Base-by-base conservation (phyloP, 306 rosid species). In the Dryas alaskensis region DNA sequence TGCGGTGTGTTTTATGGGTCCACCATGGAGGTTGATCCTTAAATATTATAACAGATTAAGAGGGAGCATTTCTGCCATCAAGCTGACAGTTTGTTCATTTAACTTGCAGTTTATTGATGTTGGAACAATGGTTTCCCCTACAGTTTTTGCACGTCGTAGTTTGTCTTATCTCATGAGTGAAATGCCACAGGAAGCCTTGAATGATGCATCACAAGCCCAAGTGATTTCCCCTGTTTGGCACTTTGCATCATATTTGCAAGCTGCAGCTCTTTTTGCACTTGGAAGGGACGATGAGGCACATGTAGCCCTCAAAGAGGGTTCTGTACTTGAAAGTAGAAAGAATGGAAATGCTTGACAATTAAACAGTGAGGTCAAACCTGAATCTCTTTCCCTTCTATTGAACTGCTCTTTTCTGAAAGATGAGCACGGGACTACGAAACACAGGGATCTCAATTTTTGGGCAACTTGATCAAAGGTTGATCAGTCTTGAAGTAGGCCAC, bases 81-180 rank as follows among this genome's bases (percentile, higher is more conserved):
- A n/a, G 53, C 82, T 86, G 73, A 83, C 65, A 67, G 58, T 70
- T 83, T 82, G 16, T 4, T 69, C 61, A 8, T 80, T 70, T 71
- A 67, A 39, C 69, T 45, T 76, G 83, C 93, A 95, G 97, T 92
- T 95, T 87, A 90, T 92, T 51, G 87, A 81, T 0, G 97, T 84
- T 54, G 99, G 99, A 72, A 90, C 96, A 53, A 90, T 92, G 98
- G 77, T 88, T 69, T 95, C 98, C 27, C 99, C 99, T 0, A 95
- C 96, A 3, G 77, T 95, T 62, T 90, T 73, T 79, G 97, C 98
- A n/a, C 95, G 99, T 37, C 97, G 99, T 22, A 86, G 99, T 79
- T 82, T 94, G 80, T 86, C 87, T 44, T 84, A 88, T 77, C 92
- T 94, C 64, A 73, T 94, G 72, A 84, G 47, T 79, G 87, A 82